Base-by-base conservation (phyloP, 352 stramenopile species). In the Elongisporangium anandrum region DNA sequence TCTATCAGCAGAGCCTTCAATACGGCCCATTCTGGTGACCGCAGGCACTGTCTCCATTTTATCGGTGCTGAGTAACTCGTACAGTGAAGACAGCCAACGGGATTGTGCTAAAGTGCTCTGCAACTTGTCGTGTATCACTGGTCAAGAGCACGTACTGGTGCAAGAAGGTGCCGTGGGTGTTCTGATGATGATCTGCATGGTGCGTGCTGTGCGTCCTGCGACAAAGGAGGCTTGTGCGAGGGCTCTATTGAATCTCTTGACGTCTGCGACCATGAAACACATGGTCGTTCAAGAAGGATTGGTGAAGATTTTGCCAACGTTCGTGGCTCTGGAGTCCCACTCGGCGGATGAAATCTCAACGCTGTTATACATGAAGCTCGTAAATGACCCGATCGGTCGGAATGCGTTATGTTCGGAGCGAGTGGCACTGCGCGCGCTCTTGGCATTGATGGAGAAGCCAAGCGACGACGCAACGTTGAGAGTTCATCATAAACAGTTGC, bases 141-240 rank as follows among this genome's bases (percentile, higher is more conserved):
- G 78, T 0, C 58, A 73, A 3, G 85, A 94, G 63, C 47, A 57
- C 12, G 55, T 61, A 7, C 68, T 94, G 0, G 81, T 90, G 17
- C 50, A 24, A 12, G 76, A 90, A 70, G 80, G 85, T 3, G 79
- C 82, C 0, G 65, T 94, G 4, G 65, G 59, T 4, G 81, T 88
- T 0, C 75, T 94, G 23, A 74, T 94, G 64, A 94, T 92, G 83
- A 87, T 94, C 50, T 77, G 66, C 39, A 87, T 91, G 73, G 81
- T 94, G 16, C 79, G 82, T 15, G 79, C 82, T 0, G 72, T 91
- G 0, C 82, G 74, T 54, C 29, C 69, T 1, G 61, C 59, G 0
- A 94, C 85, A 0, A 92, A 92, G 60, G 76, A 91, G 57, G 88
- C 71, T 0, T 94, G 85, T 52, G 62, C 87, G 1, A 63, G 79